Evolutionary conservation across 129 eudicot genomes (phyloP), one percentile per base, ranked within the genome.

Genomic region (Helichrysum umbraculigerum): DNA sequence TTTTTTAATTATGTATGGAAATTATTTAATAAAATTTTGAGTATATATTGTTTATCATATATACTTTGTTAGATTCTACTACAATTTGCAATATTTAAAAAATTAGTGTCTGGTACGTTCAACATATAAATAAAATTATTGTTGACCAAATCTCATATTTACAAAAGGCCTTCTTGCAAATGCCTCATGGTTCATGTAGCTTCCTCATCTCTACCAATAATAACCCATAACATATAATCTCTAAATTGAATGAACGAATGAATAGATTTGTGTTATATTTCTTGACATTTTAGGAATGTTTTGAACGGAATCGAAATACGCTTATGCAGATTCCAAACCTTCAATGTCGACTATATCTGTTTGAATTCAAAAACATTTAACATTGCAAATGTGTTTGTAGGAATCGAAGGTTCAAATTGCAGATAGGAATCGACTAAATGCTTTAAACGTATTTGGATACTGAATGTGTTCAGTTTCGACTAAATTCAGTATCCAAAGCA

Each of bases 1-100:
- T 68, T 79, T 79, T 9, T 42, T 42, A 72, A 72, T 79, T 79
- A 65, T 72, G 16, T 54, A 7, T 33, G 56, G 60, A 12, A 30
- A 14, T 30, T 63, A 42, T 63, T 63, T 30, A 42, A 42, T 42
- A 10, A 42, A 42, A 42, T 42, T 42, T 42, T 42, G 50, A 42
- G 50, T 42, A 42, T 10, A 42, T 42, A 56, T n/a, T n/a, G 20
- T 16, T 56, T 54, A 54, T 54, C 7, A 4, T n/a, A n/a, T n/a
- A n/a, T 1, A 56, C 61, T 56, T 56, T n/a, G 61, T n/a, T 56
- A 4, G 61, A 56, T 56, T 47, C n/a, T 3, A 3, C 54, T 4
- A 21, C 63, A 58, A 19, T 2, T 58, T 58, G 14, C 1, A 29
- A n/a, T 57, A 21, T 57, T n/a, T n/a, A 57, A 21, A 58, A n/a